Evolutionary conservation across 495 filamentous ascomycete genomes (phyloP).

Genomic region (Platismatia glauca): DNA sequence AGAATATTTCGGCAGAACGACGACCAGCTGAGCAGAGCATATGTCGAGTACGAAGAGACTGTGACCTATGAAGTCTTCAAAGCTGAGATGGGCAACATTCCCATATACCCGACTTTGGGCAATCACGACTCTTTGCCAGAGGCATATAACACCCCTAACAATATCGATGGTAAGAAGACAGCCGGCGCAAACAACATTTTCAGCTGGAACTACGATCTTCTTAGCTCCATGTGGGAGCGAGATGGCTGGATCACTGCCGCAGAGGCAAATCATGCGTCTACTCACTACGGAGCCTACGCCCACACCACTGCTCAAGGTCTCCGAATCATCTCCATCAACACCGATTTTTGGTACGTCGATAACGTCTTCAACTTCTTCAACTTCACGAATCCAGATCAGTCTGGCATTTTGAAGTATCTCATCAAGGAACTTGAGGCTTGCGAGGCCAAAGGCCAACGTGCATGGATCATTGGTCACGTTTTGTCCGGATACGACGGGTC

Average conservation of each 20-base stretch:
- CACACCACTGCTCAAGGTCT: constrained; percentile 29
- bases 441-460: constrained; percentile 31
- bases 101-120: constrained; percentile 35
- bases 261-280: constrained; percentile 26
- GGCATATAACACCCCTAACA: constrained; percentile 25
- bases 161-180: constrained; percentile 31
- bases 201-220: constrained; percentile 37
- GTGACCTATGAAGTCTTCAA: constrained; percentile 37
- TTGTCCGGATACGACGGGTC: constrained; percentile 30
- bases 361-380: constrained; percentile 39
- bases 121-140: constrained; percentile 39
- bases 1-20: constrained; percentile 16
- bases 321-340: constrained; percentile 35
- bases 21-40: constrained; percentile 30
- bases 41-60: constrained; percentile 34
- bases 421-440: constrained; percentile 31
- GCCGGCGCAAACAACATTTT: constrained; percentile 22
- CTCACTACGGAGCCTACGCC: constrained; percentile 34
- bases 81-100: constrained; percentile 34
- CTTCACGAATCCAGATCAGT: constrained; percentile 31
- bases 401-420: constrained; percentile 30
- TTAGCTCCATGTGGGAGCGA: constrained; percentile 31
- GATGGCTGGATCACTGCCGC: constrained; percentile 31
- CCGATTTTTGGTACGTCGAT: constrained; percentile 42
- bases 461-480: constrained; percentile 34